A percentile compares a stretch with the other conserved stretches of the same genome.
phyloP scores from a whole-genome alignment of 495 filamentous ascomycete species.

The Achaetomiella virescens region DNA sequence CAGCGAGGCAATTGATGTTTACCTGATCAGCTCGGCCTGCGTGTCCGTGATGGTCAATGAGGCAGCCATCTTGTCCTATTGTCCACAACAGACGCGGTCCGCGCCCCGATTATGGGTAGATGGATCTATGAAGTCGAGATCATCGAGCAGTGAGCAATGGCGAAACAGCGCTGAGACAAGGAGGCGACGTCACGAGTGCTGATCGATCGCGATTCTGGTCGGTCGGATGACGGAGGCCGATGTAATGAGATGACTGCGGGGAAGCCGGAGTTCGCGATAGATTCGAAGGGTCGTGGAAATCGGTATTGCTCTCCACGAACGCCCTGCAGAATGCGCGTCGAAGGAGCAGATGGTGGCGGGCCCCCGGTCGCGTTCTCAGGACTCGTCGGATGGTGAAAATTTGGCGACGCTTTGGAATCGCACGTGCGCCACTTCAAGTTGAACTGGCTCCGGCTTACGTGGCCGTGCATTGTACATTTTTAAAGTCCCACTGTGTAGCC shows the following conservation, averaged over 20 bases:
- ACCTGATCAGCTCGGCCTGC: conserved; percentile 37
- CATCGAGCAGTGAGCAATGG: conserved; percentile 9
- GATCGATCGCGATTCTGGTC: background rate
- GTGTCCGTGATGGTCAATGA: conserved; percentile 24
- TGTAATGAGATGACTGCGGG: background rate
- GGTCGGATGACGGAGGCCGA: background rate
- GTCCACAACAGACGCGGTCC: conserved; percentile 6
- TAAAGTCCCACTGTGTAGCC: too few relatives aligned
- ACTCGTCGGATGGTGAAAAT: too few relatives aligned
- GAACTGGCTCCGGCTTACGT: too few relatives aligned
- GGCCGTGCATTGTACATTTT: too few relatives aligned
- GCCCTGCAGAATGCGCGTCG: too few relatives aligned
- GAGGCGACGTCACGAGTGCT: background rate
- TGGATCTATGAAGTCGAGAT: background rate
- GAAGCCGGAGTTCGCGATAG: too few relatives aligned
- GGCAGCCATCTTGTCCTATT: conserved; percentile 23
- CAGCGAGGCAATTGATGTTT: background rate
- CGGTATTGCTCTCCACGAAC: too few relatives aligned
- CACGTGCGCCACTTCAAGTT: too few relatives aligned
- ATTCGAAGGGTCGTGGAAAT: too few relatives aligned
- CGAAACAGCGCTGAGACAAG: background rate
- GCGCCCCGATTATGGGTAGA: conserved; percentile 6
- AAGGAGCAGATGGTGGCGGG: too few relatives aligned
- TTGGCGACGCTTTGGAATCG: too few relatives aligned
- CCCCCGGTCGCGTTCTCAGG: too few relatives aligned